Percentiles rank a stretch among this genome's conserved stretches.
These are phyloP conservation scores for Komagataella pastoris DNA, from an alignment of 805 yeast species.

Conservation along the genomic window DNA sequence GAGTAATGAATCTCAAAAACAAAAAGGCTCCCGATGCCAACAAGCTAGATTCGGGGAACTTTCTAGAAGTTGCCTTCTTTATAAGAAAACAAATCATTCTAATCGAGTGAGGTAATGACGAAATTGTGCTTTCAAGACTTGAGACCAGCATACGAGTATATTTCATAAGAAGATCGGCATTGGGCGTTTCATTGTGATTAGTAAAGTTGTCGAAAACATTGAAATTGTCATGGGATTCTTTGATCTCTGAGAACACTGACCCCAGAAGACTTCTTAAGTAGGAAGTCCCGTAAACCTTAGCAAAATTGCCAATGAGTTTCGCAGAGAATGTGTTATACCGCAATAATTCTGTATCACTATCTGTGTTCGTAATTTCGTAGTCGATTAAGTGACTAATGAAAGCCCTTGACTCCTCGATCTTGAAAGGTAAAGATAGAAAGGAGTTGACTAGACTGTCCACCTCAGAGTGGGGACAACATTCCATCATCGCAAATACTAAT, in stretches of 20 bases:
- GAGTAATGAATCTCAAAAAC: conserved; percentile 70
- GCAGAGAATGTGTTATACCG: not conserved
- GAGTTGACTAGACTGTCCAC: conserved; percentile 61
- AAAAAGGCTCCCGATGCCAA: conserved; percentile 79
- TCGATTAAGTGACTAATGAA: not conserved
- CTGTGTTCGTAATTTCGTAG: not conserved
- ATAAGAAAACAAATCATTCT: conserved; percentile 59
- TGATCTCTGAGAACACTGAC: not conserved
- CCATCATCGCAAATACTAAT: conserved; percentile 29
- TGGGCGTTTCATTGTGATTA: conserved; percentile 22
- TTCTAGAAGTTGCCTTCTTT: conserved; percentile 37
- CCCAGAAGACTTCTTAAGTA: not conserved
- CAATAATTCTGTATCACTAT: not conserved
- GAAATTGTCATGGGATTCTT: not conserved
- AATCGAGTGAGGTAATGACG: conserved; percentile 51
- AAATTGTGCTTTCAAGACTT: not conserved
- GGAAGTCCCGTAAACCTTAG: not conserved
- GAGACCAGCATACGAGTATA: not conserved
- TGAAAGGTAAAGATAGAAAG: conserved; percentile 10
- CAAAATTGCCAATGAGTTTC: not conserved
- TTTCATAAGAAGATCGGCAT: conserved; percentile 36
- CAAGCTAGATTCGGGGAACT: conserved; percentile 52
- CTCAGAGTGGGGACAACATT: conserved; percentile 51
- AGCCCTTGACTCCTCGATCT: not conserved
- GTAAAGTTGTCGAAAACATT: conserved; percentile 8